Evolutionary conservation across 495 filamentous ascomycete species (phyloP).

Genomic region (Neurospora tetraspora): DNA sequence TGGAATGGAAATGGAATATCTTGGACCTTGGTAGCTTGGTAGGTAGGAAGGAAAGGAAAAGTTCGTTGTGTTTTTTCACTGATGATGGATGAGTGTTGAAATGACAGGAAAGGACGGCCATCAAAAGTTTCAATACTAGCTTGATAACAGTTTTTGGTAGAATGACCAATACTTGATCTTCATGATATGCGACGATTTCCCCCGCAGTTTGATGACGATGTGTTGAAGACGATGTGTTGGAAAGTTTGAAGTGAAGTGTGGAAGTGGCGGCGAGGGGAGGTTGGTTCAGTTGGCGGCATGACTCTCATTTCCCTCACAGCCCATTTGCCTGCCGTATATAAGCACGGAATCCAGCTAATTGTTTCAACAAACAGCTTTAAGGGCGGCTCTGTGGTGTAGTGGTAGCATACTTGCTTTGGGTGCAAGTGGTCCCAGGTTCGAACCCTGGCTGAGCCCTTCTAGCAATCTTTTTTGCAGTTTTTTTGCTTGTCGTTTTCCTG

Average conservation of each 20-base stretch:
- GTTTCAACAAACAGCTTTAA: not conserved
- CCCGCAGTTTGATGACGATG: not conserved
- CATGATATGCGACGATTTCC: not conserved
- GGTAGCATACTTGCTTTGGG: not conserved
- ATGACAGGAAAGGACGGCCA: not conserved
- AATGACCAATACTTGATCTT: not conserved
- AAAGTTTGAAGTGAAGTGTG: not conserved
- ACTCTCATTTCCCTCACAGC: not conserved
- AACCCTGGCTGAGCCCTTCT: not conserved
- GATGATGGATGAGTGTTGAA: not conserved
- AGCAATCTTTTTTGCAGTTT: not conserved
- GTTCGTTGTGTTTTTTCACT: not conserved
- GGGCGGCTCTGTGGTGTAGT: not conserved
- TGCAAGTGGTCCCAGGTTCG: conserved; percentile 1
- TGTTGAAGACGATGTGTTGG: not conserved
- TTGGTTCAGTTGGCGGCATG: not conserved
- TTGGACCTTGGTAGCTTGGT: not conserved
- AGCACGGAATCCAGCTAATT: rapidly evolving
- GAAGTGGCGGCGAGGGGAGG: not conserved
- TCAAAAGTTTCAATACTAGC: not conserved
- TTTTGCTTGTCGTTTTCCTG: not conserved
- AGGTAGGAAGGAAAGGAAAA: not conserved
- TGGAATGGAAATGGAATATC: not conserved
- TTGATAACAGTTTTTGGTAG: not conserved
- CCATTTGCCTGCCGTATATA: not conserved